Evolutionary conservation across 2,329 filamentous ascomycete species (phyloP).

Genomic region (Blastomyces percursus): DNA sequence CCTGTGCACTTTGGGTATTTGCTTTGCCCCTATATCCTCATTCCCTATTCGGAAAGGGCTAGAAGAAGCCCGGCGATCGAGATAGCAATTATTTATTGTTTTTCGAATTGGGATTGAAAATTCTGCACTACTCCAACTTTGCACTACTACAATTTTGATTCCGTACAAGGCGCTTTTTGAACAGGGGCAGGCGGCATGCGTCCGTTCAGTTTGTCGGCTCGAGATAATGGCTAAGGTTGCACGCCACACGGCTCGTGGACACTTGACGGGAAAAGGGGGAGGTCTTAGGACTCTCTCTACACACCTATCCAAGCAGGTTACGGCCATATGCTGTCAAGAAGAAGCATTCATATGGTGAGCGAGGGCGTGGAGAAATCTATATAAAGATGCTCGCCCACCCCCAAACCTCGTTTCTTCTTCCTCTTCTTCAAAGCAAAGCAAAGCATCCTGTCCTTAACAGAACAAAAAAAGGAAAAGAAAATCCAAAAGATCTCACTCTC

Average conservation of each 20-base stretch:
- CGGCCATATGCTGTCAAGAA: background rate
- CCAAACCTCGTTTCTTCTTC: background rate
- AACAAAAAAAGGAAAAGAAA: background rate
- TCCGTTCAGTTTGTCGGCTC: background rate
- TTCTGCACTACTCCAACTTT: background rate
- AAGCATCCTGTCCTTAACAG: conserved; percentile 3
- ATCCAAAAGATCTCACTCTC: background rate
- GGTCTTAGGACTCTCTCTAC: background rate
- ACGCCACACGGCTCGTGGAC: background rate
- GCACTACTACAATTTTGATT: background rate
- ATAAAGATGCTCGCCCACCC: background rate
- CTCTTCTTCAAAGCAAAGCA: background rate
- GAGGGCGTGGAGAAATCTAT: background rate
- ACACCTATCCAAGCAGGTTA: background rate
- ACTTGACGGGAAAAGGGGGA: background rate
- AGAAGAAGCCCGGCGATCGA: background rate
- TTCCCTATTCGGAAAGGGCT: background rate
- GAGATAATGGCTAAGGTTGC: background rate
- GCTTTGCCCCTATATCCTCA: background rate
- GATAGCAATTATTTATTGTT: background rate
- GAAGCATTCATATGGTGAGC: background rate
- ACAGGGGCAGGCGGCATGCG: background rate
- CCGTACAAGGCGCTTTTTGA: background rate
- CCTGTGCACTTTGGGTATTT: background rate
- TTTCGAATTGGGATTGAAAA: background rate